Evolutionary conservation across 768 basidiomycete species (phyloP).

Genomic region (Royoungia palumana): DNA sequence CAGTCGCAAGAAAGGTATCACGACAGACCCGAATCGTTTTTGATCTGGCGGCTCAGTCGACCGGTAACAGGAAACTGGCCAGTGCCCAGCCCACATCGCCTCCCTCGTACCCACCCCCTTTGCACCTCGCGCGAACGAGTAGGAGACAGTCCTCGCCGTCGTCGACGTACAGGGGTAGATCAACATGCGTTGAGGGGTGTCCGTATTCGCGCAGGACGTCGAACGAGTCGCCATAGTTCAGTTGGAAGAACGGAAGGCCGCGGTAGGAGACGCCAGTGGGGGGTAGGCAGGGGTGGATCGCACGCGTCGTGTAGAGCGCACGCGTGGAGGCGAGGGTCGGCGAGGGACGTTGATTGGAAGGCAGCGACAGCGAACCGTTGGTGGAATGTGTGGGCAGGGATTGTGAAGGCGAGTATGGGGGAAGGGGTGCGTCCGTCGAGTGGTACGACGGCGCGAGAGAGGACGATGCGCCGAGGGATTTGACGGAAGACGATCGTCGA

Average conservation of each 20-base stretch:
- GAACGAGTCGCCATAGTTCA: slow-evolving; percentile 59
- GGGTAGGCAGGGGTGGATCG: slow-evolving; percentile 66
- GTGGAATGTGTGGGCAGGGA: slow-evolving; percentile 8
- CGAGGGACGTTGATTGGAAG: slow-evolving; percentile 21
- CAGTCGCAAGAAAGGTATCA: slow-evolving; percentile 12
- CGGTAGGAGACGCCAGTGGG: slow-evolving; percentile 64
- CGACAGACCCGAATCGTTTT: slow-evolving; percentile 9
- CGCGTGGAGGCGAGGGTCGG: slow-evolving; percentile 32
- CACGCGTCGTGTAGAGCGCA: slow-evolving; percentile 63
- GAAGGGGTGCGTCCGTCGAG: slow-evolving; percentile 19
- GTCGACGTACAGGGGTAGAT: slow-evolving; percentile 75
- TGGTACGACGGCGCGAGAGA: slow-evolving; percentile 22
- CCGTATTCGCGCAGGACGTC: slow-evolving; percentile 74
- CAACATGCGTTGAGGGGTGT: slow-evolving; percentile 69
- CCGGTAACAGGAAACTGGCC: slow-evolving; percentile 74
- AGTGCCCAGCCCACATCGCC: slow-evolving; percentile 74
- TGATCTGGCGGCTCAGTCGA: slow-evolving; percentile 42
- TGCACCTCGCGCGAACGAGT: slow-evolving; percentile 53
- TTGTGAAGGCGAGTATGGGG: slow-evolving; percentile 23
- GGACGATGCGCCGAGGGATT: slow-evolving; percentile 32
- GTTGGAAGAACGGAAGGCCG: slow-evolving; percentile 71
- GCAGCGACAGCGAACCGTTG: slow-evolving; percentile 12
- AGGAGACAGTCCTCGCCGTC: slow-evolving; percentile 75
- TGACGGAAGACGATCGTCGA: slow-evolving; percentile 33
- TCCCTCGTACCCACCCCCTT: slow-evolving; percentile 21